phyloP scores from a whole-genome alignment of 352 stramenopile genomes.

The Phytophthora pisi region DNA sequence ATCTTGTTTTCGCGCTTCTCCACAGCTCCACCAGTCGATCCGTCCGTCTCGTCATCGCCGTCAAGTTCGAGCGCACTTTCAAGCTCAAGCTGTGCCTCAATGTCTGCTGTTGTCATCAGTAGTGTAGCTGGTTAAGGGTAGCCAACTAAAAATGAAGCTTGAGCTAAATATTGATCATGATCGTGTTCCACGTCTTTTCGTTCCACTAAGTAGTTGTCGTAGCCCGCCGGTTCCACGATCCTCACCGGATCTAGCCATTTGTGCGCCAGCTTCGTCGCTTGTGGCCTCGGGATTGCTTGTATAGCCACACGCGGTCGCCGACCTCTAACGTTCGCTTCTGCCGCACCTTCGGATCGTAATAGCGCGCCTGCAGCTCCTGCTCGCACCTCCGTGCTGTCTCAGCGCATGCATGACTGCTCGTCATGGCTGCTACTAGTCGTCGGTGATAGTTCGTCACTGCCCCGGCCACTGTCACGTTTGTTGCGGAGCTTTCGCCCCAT shows the following conservation, averaged over 20 bases:
- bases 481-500: neutral
- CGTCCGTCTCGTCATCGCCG: no score
- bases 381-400: neutral
- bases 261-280: constrained; percentile 4
- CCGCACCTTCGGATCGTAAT: neutral
- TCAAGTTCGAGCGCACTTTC: no score
- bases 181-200: neutral
- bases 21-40: no score
- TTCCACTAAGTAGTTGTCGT: neutral
- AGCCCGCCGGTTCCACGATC: neutral
- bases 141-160: neutral
- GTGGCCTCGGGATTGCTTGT: neutral
- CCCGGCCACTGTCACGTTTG: neutral
- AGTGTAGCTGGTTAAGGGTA: neutral
- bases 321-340: neutral
- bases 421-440: neutral
- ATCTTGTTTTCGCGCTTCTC: no score
- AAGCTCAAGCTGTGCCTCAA: neutral
- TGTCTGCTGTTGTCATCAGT: neutral
- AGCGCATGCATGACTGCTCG: neutral
- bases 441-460: neutral
- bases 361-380: neutral
- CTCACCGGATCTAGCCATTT: neutral
- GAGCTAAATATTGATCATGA: neutral
- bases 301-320: neutral